A percentile compares a stretch with the other conserved stretches of the same genome.
These are phyloP conservation scores for Lenzites betulinus DNA, from an alignment of 768 basidiomycete genomes.

Conservation along the genomic window DNA sequence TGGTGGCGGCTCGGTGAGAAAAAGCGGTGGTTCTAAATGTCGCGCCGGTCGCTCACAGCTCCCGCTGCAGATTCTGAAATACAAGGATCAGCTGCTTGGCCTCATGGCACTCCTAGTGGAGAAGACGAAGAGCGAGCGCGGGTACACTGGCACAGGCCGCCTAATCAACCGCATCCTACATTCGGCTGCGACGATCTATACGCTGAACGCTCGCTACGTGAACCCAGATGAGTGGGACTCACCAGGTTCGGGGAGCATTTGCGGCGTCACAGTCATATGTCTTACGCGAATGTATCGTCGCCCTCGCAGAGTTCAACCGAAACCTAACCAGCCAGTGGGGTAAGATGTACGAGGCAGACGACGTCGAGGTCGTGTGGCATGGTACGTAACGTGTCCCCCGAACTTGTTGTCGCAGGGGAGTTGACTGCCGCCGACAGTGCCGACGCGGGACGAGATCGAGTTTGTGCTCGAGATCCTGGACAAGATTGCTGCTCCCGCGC, in stretches of 20 bases:
- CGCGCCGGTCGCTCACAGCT: not conserved
- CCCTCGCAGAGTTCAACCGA: conserved; percentile 55
- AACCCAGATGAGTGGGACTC: conserved; percentile 81
- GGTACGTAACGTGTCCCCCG: conserved; percentile 42
- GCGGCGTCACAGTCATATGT: not conserved
- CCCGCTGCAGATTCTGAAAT: conserved; percentile 59
- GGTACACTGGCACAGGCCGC: conserved; percentile 79
- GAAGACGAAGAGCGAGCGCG: conserved; percentile 85
- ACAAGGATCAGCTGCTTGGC: conserved; percentile 64
- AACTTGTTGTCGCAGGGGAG: conserved; percentile 11
- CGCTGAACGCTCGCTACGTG: conserved; percentile 76
- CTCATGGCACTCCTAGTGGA: conserved; percentile 70
- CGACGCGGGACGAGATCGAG: conserved; percentile 68
- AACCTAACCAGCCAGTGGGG: conserved; percentile 79
- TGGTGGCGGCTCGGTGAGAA: conserved; percentile 61
- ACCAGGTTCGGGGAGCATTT: conserved; percentile 51
- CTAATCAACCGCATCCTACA: conserved; percentile 75
- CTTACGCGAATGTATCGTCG: conserved; percentile 20
- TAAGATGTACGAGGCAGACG: conserved; percentile 69
- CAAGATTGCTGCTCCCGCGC: conserved; percentile 60
- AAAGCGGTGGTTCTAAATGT: conserved; percentile 25
- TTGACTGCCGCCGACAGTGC: conserved; percentile 42
- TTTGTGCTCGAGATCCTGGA: conserved; percentile 81
- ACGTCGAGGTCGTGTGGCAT: conserved; percentile 90
- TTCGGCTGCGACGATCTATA: conserved; percentile 75